phyloP scores from a whole-genome alignment of 106 monocot species.

The Triglochin maritima region DNA sequence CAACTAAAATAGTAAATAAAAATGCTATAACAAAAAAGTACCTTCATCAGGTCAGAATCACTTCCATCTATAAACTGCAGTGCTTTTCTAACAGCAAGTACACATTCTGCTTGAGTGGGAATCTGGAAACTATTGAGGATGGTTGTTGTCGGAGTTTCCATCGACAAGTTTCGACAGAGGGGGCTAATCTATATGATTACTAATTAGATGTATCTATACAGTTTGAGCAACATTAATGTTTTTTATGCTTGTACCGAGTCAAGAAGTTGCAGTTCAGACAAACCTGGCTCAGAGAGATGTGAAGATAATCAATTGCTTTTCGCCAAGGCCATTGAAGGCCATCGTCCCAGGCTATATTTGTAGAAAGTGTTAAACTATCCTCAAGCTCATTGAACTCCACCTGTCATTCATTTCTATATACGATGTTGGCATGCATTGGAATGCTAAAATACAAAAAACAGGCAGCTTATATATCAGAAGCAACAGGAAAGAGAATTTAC shows the following conservation, averaged over 20 bases:
- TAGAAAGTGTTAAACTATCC: slow-evolving; percentile 61
- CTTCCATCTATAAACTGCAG: slow-evolving; percentile 53
- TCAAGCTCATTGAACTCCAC: slow-evolving; percentile 88
- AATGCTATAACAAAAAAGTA: slow-evolving; percentile 4
- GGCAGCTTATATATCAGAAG: not conserved
- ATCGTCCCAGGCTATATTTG: slow-evolving; percentile 89
- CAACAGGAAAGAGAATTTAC: slow-evolving; percentile 22
- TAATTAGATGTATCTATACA: not conserved
- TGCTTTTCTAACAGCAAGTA: slow-evolving; percentile 60
- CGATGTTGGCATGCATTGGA: slow-evolving; percentile 15
- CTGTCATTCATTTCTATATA: slow-evolving; percentile 50
- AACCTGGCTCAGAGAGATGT: slow-evolving; percentile 53
- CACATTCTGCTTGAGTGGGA: slow-evolving; percentile 53
- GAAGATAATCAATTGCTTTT: slow-evolving; percentile 53
- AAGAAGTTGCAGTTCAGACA: not conserved
- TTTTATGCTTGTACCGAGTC: not conserved
- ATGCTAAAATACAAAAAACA: not conserved
- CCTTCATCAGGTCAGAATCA: slow-evolving; percentile 62
- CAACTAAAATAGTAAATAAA: no score
- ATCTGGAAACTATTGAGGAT: slow-evolving; percentile 53
- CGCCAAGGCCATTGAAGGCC: slow-evolving; percentile 62
- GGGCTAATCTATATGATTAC: slow-evolving; percentile 40
- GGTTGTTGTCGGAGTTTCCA: slow-evolving; percentile 25
- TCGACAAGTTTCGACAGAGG: slow-evolving; percentile 19
- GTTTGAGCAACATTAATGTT: not conserved